These are phyloP conservation scores for Phylloporus sp. DNA, from an alignment of 1,284 basidiomycete species.

Conservation along the genomic window DNA sequence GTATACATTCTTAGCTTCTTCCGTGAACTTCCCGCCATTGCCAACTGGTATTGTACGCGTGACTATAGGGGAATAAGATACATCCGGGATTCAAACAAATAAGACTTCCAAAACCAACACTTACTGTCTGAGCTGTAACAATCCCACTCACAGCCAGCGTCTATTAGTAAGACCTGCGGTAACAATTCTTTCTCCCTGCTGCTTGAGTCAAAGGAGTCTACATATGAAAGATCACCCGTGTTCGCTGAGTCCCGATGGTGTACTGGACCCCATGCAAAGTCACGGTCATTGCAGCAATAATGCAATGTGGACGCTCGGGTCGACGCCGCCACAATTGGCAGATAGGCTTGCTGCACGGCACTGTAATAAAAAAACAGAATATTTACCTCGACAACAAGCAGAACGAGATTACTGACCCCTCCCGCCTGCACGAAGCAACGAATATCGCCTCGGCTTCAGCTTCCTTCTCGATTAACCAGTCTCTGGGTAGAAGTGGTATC, in stretches of 20 bases:
- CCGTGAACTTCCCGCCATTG: slow-evolving; percentile 87
- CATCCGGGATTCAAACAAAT: neutral
- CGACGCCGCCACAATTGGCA: slow-evolving; percentile 88
- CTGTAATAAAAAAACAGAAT: slow-evolving; percentile 47
- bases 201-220: slow-evolving; percentile 41
- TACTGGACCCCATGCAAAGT: slow-evolving; percentile 81
- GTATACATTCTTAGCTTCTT: slow-evolving; percentile 82
- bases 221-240: slow-evolving; percentile 49
- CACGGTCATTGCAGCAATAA: slow-evolving; percentile 87
- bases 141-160: slow-evolving; percentile 90
- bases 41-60: slow-evolving; percentile 89
- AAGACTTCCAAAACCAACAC: slow-evolving; percentile 30
- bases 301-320: slow-evolving; percentile 87
- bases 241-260: slow-evolving; percentile 63
- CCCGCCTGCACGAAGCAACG: slow-evolving; percentile 83
- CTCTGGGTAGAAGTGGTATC: slow-evolving; percentile 67
- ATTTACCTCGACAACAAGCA: slow-evolving; percentile 5
- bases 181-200: slow-evolving; percentile 48
- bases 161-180: slow-evolving; percentile 88
- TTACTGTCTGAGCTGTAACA: slow-evolving; percentile 81
- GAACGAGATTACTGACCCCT: slow-evolving; percentile 65
- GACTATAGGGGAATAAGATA: slow-evolving; percentile 45
- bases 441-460: slow-evolving; percentile 92
- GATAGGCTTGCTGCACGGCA: slow-evolving; percentile 86
- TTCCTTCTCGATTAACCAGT: slow-evolving; percentile 91